Evolutionary conservation across 2,329 filamentous ascomycete species (phyloP).

Genomic region (Phoma sp.): DNA sequence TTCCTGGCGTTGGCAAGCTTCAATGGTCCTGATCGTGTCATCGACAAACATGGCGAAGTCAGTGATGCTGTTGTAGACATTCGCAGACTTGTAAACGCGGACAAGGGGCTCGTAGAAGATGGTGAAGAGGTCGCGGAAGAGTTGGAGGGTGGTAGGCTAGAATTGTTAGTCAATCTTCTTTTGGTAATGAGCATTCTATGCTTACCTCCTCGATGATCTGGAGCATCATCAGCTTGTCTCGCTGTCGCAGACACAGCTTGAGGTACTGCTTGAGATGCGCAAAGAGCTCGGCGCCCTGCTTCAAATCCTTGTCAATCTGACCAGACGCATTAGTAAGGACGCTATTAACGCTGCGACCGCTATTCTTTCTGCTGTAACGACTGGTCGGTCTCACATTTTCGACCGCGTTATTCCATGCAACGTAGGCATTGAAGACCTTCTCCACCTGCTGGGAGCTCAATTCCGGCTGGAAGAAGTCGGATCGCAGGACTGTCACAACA

Average conservation of each 20-base stretch:
- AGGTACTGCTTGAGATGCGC: slow-evolving; percentile 93
- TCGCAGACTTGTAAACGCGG: slow-evolving; percentile 96
- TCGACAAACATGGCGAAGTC: slow-evolving; percentile 94
- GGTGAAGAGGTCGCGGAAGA: slow-evolving; percentile 95
- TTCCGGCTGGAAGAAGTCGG: slow-evolving; percentile 75
- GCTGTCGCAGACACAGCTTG: slow-evolving; percentile 87
- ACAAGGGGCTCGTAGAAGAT: slow-evolving; percentile 99
- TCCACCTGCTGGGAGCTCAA: slow-evolving; percentile 79
- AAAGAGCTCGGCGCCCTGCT: slow-evolving; percentile 88
- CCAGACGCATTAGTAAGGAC: slow-evolving; percentile 32
- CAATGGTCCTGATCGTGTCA: slow-evolving; percentile 85
- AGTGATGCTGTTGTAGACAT: slow-evolving; percentile 96
- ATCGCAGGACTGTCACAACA: slow-evolving; percentile 83
- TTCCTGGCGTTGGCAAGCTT: slow-evolving; percentile 74
- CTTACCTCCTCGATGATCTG: slow-evolving; percentile 83
- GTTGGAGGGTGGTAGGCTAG: slow-evolving; percentile 86
- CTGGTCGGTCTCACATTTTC: slow-evolving; percentile 67
- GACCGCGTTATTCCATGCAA: slow-evolving; percentile 93
- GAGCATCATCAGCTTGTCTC: slow-evolving; percentile 98
- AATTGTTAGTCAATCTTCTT: slow-evolving; percentile 22
- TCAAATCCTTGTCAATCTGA: slow-evolving; percentile 80
- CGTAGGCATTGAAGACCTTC: slow-evolving; percentile 90
- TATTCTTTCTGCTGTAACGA: slow-evolving; percentile 43
- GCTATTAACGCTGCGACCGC: slow-evolving; percentile 42
- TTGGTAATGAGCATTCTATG: not conserved